Conservation (phyloP, 768 basidiomycete species). For the Mycena crocata region DNA sequence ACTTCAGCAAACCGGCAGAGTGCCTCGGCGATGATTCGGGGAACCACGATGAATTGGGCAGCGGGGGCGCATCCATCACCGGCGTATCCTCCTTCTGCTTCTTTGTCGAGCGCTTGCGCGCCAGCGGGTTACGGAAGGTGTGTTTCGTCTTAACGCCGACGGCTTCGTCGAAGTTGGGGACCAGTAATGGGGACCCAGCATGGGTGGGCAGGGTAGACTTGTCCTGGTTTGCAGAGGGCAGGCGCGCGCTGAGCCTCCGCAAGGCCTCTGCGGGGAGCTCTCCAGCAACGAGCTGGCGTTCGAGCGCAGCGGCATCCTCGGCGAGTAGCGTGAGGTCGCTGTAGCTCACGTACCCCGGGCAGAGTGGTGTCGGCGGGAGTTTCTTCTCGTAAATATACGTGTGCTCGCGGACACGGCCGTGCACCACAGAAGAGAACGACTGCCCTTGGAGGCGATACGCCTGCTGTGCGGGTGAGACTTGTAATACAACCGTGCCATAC, state of each 20-base stretch:
- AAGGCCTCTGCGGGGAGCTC: conserved; percentile 23
- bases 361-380: conserved; percentile 19
- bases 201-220: not conserved
- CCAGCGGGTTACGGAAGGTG: conserved; percentile 14
- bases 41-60: conserved; percentile 14
- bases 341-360: not conserved
- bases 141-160: conserved; percentile 12
- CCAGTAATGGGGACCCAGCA: not conserved
- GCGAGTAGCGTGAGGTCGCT: conserved; percentile 19
- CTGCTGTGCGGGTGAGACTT: not conserved
- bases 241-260: conserved; percentile 19
- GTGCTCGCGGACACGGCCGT: conserved; percentile 18
- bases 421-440: conserved; percentile 26
- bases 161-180: not conserved
- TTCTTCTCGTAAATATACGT: conserved; percentile 2
- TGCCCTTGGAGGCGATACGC: conserved; percentile 4
- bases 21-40: not conserved
- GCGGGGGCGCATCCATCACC: not conserved
- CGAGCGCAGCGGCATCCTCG: conserved; percentile 24
- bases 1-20: conserved; percentile 12
- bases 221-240: not conserved
- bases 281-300: conserved; percentile 20
- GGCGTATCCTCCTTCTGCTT: conserved; percentile 11
- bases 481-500: conserved; percentile 3
- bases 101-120: too few species aligned